phyloP scores from a whole-genome alignment of 2,329 filamentous ascomycete genomes.

The Neospermospora avenae region DNA sequence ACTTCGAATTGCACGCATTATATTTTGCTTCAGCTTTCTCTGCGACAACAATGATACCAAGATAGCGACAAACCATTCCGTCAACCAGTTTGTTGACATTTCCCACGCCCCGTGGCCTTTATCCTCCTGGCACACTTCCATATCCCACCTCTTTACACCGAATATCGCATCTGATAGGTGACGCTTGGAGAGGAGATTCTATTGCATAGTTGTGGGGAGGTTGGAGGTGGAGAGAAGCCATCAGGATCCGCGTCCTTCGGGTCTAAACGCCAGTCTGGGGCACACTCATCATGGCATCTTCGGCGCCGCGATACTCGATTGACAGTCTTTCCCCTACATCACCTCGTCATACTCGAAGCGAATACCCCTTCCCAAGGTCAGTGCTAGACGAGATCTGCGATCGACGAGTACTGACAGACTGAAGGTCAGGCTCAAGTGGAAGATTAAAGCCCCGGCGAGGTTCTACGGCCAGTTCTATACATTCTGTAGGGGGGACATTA shows the following conservation, averaged over 20 bases:
- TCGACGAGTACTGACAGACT: conserved; percentile 30
- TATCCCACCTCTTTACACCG: background rate
- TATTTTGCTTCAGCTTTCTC: conserved; percentile 1
- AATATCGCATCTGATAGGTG: background rate
- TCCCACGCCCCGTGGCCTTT: background rate
- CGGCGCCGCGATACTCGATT: conserved; percentile 43
- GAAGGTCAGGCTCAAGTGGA: conserved; percentile 31
- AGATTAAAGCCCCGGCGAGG: conserved; percentile 60
- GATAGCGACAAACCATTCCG: conserved; percentile 26
- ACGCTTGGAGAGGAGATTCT: background rate
- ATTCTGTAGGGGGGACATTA: conserved; percentile 80
- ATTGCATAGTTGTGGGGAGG: conserved; percentile 20
- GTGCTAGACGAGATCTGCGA: conserved; percentile 4
- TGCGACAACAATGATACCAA: conserved; percentile 37
- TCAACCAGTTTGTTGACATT: conserved; percentile 18
- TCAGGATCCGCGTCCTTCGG: background rate
- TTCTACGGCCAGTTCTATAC: conserved; percentile 83
- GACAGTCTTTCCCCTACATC: conserved; percentile 45
- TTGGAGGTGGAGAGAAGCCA: conserved; percentile 14
- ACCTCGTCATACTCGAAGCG: conserved; percentile 39
- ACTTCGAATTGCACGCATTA: background rate
- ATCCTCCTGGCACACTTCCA: conserved; percentile 18
- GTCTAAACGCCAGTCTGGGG: too few relatives aligned
- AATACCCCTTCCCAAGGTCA: conserved; percentile 54
- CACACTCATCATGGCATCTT: conserved; percentile 38